Evolutionary conservation across 139 green algal genomes (phyloP), one percentile per base, ranked within the genome.

Genomic region (Nannochloris sp.): DNA sequence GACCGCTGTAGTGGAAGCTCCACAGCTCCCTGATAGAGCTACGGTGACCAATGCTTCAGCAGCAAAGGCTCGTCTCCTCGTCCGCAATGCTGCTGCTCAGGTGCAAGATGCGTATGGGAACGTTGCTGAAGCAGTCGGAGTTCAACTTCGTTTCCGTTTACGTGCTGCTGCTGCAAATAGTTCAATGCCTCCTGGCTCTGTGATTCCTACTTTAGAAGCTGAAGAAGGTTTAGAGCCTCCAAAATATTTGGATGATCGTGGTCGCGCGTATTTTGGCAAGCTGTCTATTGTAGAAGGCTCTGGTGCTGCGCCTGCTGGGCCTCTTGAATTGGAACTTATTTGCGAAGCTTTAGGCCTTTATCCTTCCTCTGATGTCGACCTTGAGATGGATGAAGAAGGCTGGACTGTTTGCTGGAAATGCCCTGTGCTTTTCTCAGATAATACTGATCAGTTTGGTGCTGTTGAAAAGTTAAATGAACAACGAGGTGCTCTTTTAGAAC

Each of bases 401-500:
- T 83, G 68, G 73, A 61, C 38, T 0, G 59, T 57, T 1, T 60
- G 39, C 10, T 89, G 83, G 83, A 31, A 31, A 14, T 70, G 66
- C 25, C 39, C 54, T 13, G 75, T 90, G 48, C 60, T 89, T 29
- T 90, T 90, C 57, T 72, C 71, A 4, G 83, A 90, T 54, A 70
- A 90, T 53, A 68, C 69, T 1, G 67, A 76, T n/a, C 55, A 58
- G 67, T 83, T 78, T 65, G 70, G 59, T 2, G 55, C 65, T 23
- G 57, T 89, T 47, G 64, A 88, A 64, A 46, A 61, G 34, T 65
- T 83, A 30, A 73, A 62, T 38, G 32, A 67, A 65, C 65, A 51
- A 60, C 75, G 68, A 1, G 19, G 30, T 4, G 56, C 65, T 35
- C 37, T 68, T 47, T 53, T 27, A 31, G 9, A 27, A 54, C 51